Evolutionary conservation across 1,139 yeast genomes (phyloP).

Genomic region (Saccharomycopsis phalli): DNA sequence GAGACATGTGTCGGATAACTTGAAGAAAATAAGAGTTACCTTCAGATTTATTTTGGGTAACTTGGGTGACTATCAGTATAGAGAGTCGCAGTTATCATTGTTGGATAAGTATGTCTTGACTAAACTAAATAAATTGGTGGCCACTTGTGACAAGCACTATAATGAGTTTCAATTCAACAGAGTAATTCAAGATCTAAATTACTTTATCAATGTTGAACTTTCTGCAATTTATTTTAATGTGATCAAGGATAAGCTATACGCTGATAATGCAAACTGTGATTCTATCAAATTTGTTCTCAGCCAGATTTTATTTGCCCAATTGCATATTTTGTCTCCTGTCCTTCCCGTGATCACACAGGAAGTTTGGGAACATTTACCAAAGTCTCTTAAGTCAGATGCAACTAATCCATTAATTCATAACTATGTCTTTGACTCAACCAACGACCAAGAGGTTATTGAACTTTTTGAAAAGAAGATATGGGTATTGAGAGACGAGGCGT

Average conservation of each 20-base stretch:
- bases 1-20: conserved; percentile 66
- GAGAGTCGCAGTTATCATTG: conserved; percentile 31
- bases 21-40: conserved; percentile 77
- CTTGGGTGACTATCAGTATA: conserved; percentile 26
- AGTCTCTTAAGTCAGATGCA: conserved; percentile 25
- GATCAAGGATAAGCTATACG: conserved; percentile 77
- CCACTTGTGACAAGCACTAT: conserved; percentile 38
- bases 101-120: conserved; percentile 62
- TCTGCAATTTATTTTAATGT: conserved; percentile 84
- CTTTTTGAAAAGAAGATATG: conserved; percentile 33
- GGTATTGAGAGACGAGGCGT: conserved; percentile 41
- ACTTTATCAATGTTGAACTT: conserved; percentile 64
- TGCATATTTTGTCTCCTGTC: conserved; percentile 67
- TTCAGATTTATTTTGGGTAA: conserved; percentile 78
- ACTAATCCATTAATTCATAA: conserved; percentile 44
- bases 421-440: conserved; percentile 32
- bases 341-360: conserved; percentile 82
- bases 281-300: conserved; percentile 66
- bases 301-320: conserved; percentile 52
- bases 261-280: conserved; percentile 51
- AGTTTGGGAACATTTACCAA: conserved; percentile 58
- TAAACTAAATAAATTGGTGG: conserved; percentile 42
- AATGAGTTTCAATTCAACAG: conserved; percentile 56
- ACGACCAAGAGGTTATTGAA: conserved; percentile 22
- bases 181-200: conserved; percentile 52